Evolutionary conservation across 352 stramenopile genomes (phyloP), one percentile per base, ranked within the genome.

Genomic region (Pythium folliculosum): DNA sequence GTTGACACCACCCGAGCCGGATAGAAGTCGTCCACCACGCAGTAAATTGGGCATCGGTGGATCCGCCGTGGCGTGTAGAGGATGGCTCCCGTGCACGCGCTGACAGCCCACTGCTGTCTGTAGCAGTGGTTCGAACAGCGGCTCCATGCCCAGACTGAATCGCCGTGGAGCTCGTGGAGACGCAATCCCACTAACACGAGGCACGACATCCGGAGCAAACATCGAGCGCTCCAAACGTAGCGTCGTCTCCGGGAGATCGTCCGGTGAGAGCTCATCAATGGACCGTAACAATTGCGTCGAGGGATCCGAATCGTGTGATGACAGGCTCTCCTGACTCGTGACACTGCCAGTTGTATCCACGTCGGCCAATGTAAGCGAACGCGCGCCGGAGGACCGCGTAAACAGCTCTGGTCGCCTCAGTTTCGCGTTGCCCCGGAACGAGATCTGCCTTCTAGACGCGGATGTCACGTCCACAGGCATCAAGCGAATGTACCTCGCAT

Each of bases 101-200:
- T 94, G 86, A 0, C 82, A 92, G 32, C 86, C 86, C 30, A 90
- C 84, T 0, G 82, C 73, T 1, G 77, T 73, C 13, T 91, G 82
- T 19, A 94, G 54, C 9, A 94, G 70, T 38, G 86, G 84, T 52
- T 94, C 86, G 56, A 90, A 94, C 14, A 94, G 58, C 19, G 86
- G 84, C 63, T 94, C 86, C 60, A 94, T 84, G 3, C 68, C 84
- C 45, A 90, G 75, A 13, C 68, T 73, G 68, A 78, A 90, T 44
- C 80, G 86, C 14, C 55, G 47, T 1, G 56, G 63, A n/a, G n/a
- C 27, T 35, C 64, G 77, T 5, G 77, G 75, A 2, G 65, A 71
- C 21, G 51, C 55, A 2, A 65, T 64, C 1, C 35, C 25, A n/a
- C 12, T 57, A 1, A 38, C 5, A 5, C 9, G 44, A 1, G 16